Evolutionary conservation across 1,139 yeast genomes (phyloP).

Genomic region (Nakaseomyces uthaithaninus): DNA sequence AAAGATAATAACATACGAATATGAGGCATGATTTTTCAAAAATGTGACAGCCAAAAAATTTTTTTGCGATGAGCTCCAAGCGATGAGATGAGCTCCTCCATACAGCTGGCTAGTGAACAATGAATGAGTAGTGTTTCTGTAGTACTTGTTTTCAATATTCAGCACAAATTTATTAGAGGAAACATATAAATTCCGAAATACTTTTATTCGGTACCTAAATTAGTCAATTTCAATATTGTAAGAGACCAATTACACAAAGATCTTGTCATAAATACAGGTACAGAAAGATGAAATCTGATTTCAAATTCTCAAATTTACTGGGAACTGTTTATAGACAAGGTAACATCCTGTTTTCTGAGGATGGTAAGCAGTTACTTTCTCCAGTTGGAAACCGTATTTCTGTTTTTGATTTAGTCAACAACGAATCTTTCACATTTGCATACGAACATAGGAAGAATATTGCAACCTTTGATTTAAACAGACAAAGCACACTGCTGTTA

Average conservation of each 20-base stretch:
- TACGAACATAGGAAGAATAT: slow-evolving; percentile 90
- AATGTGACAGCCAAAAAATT: slow-evolving; percentile 12
- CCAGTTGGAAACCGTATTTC: slow-evolving; percentile 95
- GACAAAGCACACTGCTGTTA: slow-evolving; percentile 70
- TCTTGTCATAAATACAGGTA: too few species aligned
- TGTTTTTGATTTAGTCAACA: slow-evolving; percentile 77
- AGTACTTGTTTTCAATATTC: too few species aligned
- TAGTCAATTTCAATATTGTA: too few species aligned
- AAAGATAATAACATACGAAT: background rate
- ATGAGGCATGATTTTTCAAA: slow-evolving; percentile 10
- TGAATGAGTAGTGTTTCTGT: too few species aligned
- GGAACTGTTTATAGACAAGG: slow-evolving; percentile 96
- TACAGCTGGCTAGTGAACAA: too few species aligned
- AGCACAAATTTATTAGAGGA: too few species aligned
- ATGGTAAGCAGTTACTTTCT: slow-evolving; percentile 73
- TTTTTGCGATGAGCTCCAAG: slow-evolving; percentile 4
- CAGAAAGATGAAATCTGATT: slow-evolving; percentile 44
- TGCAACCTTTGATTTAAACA: slow-evolving; percentile 69
- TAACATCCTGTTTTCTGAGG: slow-evolving; percentile 76
- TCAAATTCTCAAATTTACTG: slow-evolving; percentile 69
- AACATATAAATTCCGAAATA: too few species aligned
- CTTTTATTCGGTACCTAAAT: too few species aligned
- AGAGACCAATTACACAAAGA: too few species aligned
- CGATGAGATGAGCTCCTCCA: too few species aligned
- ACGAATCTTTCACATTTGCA: slow-evolving; percentile 78